Evolutionary conservation across 2,329 filamentous ascomycete genomes (phyloP), one percentile per base, ranked within the genome.

Genomic region (Nemania diffusa): DNA sequence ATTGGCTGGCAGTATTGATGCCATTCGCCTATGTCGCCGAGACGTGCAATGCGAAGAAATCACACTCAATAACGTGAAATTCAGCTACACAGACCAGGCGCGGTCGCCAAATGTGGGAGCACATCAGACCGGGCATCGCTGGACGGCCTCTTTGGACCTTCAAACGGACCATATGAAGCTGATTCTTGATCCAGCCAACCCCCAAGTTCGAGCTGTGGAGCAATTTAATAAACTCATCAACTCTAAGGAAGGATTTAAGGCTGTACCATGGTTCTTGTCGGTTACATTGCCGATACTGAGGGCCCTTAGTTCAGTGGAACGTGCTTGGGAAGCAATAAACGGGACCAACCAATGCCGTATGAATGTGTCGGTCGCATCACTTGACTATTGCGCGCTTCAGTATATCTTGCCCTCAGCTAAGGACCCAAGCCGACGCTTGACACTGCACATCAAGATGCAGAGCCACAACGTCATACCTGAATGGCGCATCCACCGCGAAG

Each of bases 1-100:
- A 22, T 84, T 96, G 29, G 89, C 93, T 44, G 85, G 86, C 50
- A 92, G 92, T 73, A 83, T 93, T 27, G 85, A 89, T 51, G 88
- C 90, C 1, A 86, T 94, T 69, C 82, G 88, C 62, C 81, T 83
- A 69, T 83, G 87, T 71, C 81, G 82, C 53, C 83, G 83, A 17
- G 83, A 85, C 58, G 85, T 92, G 40, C 81, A 81, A 50, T 86
- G 86, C 75, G 84, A 90, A 71, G 81, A 84, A 46, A 84, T 91
- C 62, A 88, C 86, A 17, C 82, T 95, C 62, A 82, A 83, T 71
- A 83, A 86, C 68, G 85, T 96, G 5, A 81, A 85, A 2, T 93
- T 96, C 76, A 87, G 84, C n/a, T 97, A 96, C 76, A 83, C 82
- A 59, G 77, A 81, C 42, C 70, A 61, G 63, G 69, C 52, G 67